Evolutionary conservation across 108 stramenopile genomes (phyloP), one percentile per base, ranked within the genome.

Genomic region (Cyclotella atomus): DNA sequence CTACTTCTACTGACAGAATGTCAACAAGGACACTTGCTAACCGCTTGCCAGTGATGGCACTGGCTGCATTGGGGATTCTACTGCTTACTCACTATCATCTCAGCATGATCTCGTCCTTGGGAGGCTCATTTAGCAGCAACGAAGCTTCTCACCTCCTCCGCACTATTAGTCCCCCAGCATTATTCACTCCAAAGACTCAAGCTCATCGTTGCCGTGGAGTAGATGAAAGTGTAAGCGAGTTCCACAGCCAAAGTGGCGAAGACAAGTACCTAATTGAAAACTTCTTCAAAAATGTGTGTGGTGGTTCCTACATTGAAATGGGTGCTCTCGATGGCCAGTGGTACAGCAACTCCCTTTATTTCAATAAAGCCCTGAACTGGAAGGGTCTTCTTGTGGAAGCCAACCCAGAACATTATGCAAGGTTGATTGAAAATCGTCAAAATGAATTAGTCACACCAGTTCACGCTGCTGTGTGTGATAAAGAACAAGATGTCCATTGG

Each of bases 241-340:
- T 41, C 38, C 6, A 41, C 12, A 41, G 38, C 38, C 41, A 63
- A 63, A 25, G 8, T 38, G 28, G 43, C 0, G 77, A 78, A 72
- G 77, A 78, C 36, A 14, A 23, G 1, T 30, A 27, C n/a, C 21
- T 78, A 14, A 36, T 78, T 38, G 38, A 6, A 41, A 43, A 50
- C 1, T 72, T 70, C 47, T 79, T 79, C 50, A 27, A 54, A 20
- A 59, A 68, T 25, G 2, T 79, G 15, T 79, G 78, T 47, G 64
- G 43, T 17, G 82, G 76, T 14, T 71, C 76, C 25, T 83, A 73
- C 68, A 62, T 77, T 20, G 82, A 83, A 69, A 62, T 83, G 63
- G 82, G 82, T 35, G 82, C 65, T 28, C 49, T 73, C 19, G 82
- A 83, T 47, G 82, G 82, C 21, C 28, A 64, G 4, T 25, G 52